Evolutionary conservation across 148 eudicot genomes (phyloP), one percentile per base, ranked within the genome.

Genomic region (Camellia lanceoleosa): DNA sequence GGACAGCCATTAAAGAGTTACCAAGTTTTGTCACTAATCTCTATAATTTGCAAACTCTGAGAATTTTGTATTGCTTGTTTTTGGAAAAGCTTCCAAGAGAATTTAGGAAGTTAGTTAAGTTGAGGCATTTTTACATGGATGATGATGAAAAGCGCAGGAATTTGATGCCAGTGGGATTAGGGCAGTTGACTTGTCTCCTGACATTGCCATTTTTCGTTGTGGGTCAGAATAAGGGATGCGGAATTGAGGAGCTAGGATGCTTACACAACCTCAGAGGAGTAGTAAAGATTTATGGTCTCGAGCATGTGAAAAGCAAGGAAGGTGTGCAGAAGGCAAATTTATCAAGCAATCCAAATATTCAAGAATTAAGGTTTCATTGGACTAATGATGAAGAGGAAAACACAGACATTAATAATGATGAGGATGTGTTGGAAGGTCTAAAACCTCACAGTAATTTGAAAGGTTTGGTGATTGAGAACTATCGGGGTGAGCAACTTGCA

Each of bases 21-120:
- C 82, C 85, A 2, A 42, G 59, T 4, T 83, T 65, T 3, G 41
- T 83, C 47, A 38, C 63, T 2, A 49, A 38, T 30, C 85, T 83
- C 44, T 69, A 74, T 20, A 60, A 79, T 69, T 79, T 83, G 76
- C 77, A 79, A 20, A 83, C 82, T 2, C 18, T 83, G 8, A 67
- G 58, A 8, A 7, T 65, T 3, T 10, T 3, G 52, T 4, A 49
- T 49, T 49, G 52, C 19, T 0, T 2, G 3, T 13, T 1, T 14
- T 14, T 71, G 16, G 1, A 9, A 7, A 54, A 51, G 70, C 47
- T 83, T 23, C 85, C 67, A 51, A 41, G 6, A 3, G 16, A 62
- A 30, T 42, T 76, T 9, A 3, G 7, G 20, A n/a, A 69, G 20
- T 46, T 74, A 44, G 51, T 51, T 38, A 82, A 18, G 4, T 62